Conservation (phyloP, 331 rosid genomes). For the Saraca asoca region DNA sequence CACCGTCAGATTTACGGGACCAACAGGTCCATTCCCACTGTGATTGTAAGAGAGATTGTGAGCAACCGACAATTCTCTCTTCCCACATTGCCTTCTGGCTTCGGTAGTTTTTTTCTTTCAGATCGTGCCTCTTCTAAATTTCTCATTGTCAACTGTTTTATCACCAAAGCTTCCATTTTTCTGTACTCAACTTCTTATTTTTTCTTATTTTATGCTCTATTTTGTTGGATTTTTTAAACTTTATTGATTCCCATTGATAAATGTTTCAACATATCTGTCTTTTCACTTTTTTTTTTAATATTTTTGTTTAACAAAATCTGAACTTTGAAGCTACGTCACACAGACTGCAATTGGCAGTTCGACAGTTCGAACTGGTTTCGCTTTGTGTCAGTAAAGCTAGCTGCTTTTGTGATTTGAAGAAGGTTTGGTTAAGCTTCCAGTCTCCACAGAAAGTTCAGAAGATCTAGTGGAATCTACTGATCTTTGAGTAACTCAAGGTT, state of each 20-base stretch:
- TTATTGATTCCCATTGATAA: constrained; percentile 28
- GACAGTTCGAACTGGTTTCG: not conserved
- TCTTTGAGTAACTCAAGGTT: not conserved
- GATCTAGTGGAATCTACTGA: constrained; percentile 1
- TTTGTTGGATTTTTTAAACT: not conserved
- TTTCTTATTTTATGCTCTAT: constrained; percentile 10
- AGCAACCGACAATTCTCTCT: constrained; percentile 29
- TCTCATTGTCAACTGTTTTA: constrained; percentile 47
- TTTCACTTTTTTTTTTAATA: not conserved
- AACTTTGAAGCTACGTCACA: constrained; percentile 41
- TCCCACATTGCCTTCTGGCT: constrained; percentile 4
- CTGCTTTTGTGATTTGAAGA: not conserved
- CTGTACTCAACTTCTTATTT: constrained; percentile 4
- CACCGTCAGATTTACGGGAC: constrained; percentile 29
- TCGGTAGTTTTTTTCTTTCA: constrained; percentile 32
- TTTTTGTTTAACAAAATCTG: constrained; percentile 12
- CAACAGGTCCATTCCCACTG: constrained; percentile 34
- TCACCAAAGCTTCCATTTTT: constrained; percentile 26
- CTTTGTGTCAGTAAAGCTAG: not conserved
- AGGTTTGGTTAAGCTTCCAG: constrained; percentile 1
- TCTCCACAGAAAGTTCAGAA: constrained; percentile 11
- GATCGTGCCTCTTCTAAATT: constrained; percentile 41
- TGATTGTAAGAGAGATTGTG: constrained; percentile 26
- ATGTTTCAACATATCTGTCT: constrained; percentile 30
- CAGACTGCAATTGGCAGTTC: not conserved